phyloP scores from a whole-genome alignment of 768 basidiomycete species.

The Boletus rubroflammeus region DNA sequence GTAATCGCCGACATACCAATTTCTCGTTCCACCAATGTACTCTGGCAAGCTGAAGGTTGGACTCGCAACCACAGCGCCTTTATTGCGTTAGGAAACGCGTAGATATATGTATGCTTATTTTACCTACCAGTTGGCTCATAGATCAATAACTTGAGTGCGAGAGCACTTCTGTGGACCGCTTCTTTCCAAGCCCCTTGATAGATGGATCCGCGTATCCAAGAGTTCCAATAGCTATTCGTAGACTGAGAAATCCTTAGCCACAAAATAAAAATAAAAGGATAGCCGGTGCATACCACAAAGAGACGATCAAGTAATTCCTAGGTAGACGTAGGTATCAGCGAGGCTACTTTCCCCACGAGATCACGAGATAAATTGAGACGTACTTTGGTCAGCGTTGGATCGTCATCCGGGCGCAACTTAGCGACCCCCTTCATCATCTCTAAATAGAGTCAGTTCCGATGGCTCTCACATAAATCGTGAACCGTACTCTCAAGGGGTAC shows the following conservation, averaged over 20 bases:
- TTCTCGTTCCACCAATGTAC: slow-evolving; percentile 83
- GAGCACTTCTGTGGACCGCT: slow-evolving; percentile 84
- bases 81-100: slow-evolving; percentile 1
- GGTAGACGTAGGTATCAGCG: not conserved
- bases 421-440: slow-evolving; percentile 44
- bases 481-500: slow-evolving; percentile 42
- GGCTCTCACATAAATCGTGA: not conserved
- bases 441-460: slow-evolving; percentile 16
- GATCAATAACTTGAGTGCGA: slow-evolving; percentile 91
- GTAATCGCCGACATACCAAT: slow-evolving; percentile 55
- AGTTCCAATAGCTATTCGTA: slow-evolving; percentile 81
- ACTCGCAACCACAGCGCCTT: slow-evolving; percentile 89
- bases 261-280: not conserved
- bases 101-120: too few species aligned
- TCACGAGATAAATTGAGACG: slow-evolving; percentile 1
- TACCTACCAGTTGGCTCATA: slow-evolving; percentile 80
- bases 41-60: slow-evolving; percentile 95
- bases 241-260: slow-evolving; percentile 35
- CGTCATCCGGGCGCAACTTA: slow-evolving; percentile 50
- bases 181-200: slow-evolving; percentile 97
- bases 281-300: slow-evolving; percentile 41
- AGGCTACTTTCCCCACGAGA: not conserved
- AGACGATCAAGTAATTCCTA: slow-evolving; percentile 57
- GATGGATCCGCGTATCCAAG: slow-evolving; percentile 85
- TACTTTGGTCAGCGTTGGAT: slow-evolving; percentile 71